phyloP scores from a whole-genome alignment of 2,329 filamentous ascomycete genomes.

The Dothistroma pini region DNA sequence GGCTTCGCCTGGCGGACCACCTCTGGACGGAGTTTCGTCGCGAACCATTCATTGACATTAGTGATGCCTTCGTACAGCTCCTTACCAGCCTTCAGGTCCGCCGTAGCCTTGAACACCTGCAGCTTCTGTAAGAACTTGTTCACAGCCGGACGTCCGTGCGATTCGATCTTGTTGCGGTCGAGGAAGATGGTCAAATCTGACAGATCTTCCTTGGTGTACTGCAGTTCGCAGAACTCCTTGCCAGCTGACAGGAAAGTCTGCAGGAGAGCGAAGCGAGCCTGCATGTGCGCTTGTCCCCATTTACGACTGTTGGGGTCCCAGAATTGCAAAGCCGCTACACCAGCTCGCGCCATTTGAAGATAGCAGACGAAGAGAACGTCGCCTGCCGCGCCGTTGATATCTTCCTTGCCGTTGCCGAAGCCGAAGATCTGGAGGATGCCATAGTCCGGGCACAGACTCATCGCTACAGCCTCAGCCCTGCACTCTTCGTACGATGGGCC shows the following conservation, averaged over 20 bases:
- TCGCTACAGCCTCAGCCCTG: conserved; percentile 88
- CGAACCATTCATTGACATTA: conserved; percentile 80
- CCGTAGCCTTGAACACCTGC: conserved; percentile 88
- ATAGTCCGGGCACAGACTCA: conserved; percentile 87
- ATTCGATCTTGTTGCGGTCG: conserved; percentile 82
- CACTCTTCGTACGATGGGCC: conserved; percentile 93
- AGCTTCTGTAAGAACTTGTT: conserved; percentile 85
- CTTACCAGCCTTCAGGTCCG: conserved; percentile 73
- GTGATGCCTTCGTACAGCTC: conserved; percentile 83
- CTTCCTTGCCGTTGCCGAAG: conserved; percentile 70
- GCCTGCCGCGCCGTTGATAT: conserved; percentile 73
- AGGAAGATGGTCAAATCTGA: conserved; percentile 78
- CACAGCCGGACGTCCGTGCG: conserved; percentile 75
- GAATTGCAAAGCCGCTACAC: conserved; percentile 81
- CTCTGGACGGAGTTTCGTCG: conserved; percentile 69
- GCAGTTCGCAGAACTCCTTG: conserved; percentile 80
- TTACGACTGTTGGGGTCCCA: conserved; percentile 90
- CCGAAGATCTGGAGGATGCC: conserved; percentile 86
- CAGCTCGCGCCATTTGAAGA: conserved; percentile 90
- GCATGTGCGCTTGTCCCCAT: conserved; percentile 66
- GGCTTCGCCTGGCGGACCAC: conserved; percentile 75
- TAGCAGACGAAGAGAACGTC: conserved; percentile 87
- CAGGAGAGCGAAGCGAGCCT: conserved; percentile 73
- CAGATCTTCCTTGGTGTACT: conserved; percentile 64
- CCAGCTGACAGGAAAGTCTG: conserved; percentile 80